phyloP scores from a whole-genome alignment of 495 filamentous ascomycete genomes.

The Aspergillus carlsbadensis region DNA sequence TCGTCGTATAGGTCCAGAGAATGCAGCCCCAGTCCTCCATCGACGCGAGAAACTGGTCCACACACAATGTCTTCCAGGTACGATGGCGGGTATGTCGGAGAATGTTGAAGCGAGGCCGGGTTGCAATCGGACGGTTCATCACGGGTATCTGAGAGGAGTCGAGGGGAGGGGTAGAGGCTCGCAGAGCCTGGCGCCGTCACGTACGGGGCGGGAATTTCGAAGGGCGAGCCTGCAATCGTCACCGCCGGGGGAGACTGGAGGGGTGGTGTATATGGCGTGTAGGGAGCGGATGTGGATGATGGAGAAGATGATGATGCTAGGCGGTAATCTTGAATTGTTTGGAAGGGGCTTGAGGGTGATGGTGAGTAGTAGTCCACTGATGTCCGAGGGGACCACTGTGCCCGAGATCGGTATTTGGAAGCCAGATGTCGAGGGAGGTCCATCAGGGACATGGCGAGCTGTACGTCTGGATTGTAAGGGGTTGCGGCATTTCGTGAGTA shows the following conservation, averaged over 20 bases:
- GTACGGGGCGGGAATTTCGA: conserved; percentile 32
- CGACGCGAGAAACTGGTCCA: conserved; percentile 27
- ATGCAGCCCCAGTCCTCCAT: conserved; percentile 30
- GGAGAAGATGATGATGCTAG: conserved; percentile 39
- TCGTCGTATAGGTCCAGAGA: conserved; percentile 34
- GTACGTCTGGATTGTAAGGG: conserved; percentile 37
- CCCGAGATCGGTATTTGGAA: conserved; percentile 34
- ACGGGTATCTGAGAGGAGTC: conserved; percentile 34
- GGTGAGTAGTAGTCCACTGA: conserved; percentile 41
- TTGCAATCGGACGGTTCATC: conserved; percentile 35
- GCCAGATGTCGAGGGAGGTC: conserved; percentile 39
- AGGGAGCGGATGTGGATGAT: conserved; percentile 38
- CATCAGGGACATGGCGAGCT: conserved; percentile 36
- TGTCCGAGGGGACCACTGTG: conserved; percentile 40
- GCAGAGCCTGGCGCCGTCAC: conserved; percentile 33
- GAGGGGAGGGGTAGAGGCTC: conserved; percentile 38
- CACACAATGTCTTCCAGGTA: conserved; percentile 33
- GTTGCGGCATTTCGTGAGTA: conserved; percentile 31
- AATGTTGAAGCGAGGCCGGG: conserved; percentile 27
- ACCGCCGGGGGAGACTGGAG: conserved; percentile 43
- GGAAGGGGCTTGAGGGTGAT: conserved; percentile 40
- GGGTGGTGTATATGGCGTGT: conserved; percentile 42
- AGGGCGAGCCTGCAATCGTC: conserved; percentile 38
- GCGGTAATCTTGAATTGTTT: conserved; percentile 34
- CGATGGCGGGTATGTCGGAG: conserved; percentile 34